Evolutionary conservation across 2,329 filamentous ascomycete species (phyloP).

Genomic region (Chaetomium globosum): DNA sequence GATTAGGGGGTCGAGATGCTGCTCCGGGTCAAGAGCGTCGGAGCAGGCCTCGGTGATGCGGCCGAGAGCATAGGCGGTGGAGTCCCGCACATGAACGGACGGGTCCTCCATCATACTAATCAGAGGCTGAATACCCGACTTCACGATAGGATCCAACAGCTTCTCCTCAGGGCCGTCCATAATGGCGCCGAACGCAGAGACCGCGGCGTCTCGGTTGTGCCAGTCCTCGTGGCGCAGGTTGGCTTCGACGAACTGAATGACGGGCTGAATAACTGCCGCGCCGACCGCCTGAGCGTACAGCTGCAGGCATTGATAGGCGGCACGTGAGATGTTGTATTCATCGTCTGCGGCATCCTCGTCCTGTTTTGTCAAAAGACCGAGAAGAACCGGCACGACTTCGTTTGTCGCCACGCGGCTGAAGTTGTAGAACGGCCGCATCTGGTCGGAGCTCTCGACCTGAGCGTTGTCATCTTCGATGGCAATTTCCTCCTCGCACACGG

Average conservation of each 20-base stretch:
- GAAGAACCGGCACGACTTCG: slow-evolving; percentile 90
- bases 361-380: slow-evolving; percentile 89
- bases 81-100: slow-evolving; percentile 90
- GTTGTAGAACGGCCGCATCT: slow-evolving; percentile 91
- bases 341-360: slow-evolving; percentile 96
- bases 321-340: slow-evolving; percentile 95
- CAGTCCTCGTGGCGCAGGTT: slow-evolving; percentile 91
- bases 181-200: slow-evolving; percentile 95
- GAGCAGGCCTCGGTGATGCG: slow-evolving; percentile 94
- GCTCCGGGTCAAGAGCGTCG: slow-evolving; percentile 81
- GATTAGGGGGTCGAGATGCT: slow-evolving; percentile 83
- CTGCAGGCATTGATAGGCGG: slow-evolving; percentile 94
- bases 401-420: slow-evolving; percentile 90
- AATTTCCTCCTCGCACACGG: slow-evolving; percentile 98
- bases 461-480: slow-evolving; percentile 96
- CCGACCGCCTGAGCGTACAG: slow-evolving; percentile 93
- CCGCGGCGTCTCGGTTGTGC: slow-evolving; percentile 92
- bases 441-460: slow-evolving; percentile 71
- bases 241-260: slow-evolving; percentile 87
- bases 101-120: slow-evolving; percentile 90
- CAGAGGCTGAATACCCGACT: slow-evolving; percentile 88
- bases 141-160: slow-evolving; percentile 88
- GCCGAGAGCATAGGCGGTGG: slow-evolving; percentile 91
- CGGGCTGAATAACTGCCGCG: slow-evolving; percentile 78
- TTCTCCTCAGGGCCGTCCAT: slow-evolving; percentile 98